Conservation (phyloP, 768 basidiomycete genomes). For the Terana coerulea region DNA sequence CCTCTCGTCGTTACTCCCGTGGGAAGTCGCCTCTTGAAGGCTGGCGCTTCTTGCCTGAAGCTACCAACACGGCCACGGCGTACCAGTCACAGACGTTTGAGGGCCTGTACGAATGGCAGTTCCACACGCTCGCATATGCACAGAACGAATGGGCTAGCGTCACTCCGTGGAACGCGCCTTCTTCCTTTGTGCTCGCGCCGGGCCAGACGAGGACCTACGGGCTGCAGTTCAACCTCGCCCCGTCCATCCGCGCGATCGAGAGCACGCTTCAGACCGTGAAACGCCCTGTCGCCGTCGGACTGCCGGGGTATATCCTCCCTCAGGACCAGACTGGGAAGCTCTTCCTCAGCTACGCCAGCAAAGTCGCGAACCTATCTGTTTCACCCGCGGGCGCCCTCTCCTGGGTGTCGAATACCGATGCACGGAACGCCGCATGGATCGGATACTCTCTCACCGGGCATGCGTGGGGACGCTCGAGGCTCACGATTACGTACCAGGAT, state of each 20-base stretch:
- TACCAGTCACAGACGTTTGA: constrained; percentile 62
- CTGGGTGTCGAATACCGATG: constrained; percentile 42
- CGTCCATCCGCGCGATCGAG: constrained; percentile 49
- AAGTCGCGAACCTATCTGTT: constrained; percentile 40
- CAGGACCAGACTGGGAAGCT: constrained; percentile 46
- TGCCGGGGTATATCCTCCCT: constrained; percentile 52
- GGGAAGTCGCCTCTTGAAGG: constrained; percentile 47
- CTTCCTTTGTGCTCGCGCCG: constrained; percentile 42
- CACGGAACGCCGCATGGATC: constrained; percentile 37
- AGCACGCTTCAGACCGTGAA: constrained; percentile 35
- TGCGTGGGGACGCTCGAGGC: constrained; percentile 45
- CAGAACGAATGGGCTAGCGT: constrained; percentile 50
- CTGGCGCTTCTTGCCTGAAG: constrained; percentile 53
- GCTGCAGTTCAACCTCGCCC: constrained; percentile 45
- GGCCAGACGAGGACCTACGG: constrained; percentile 51
- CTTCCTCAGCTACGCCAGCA: constrained; percentile 43
- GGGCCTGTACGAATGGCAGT: constrained; percentile 57
- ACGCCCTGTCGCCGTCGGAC: constrained; percentile 46
- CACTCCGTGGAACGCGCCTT: constrained; percentile 52
- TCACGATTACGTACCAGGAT: constrained; percentile 47
- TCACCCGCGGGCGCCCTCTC: constrained; percentile 44
- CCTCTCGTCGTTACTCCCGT: constrained; percentile 48
- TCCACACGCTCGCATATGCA: constrained; percentile 54
- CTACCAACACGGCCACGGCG: constrained; percentile 39
- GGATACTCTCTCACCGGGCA: constrained; percentile 44